Evolutionary conservation across 140 eudicot species (phyloP).

Genomic region (Stevia rebaudiana): DNA sequence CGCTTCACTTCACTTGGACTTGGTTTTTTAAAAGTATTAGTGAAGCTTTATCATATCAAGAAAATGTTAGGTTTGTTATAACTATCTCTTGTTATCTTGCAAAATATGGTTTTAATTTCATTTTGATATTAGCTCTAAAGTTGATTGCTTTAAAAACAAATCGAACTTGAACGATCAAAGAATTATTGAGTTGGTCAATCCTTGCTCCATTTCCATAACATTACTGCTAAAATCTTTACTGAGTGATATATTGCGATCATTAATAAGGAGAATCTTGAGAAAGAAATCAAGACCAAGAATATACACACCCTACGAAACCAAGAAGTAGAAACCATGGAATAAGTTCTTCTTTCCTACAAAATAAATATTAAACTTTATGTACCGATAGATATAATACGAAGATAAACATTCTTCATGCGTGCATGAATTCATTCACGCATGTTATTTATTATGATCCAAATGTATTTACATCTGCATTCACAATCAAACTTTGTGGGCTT

Average conservation of each 20-base stretch:
- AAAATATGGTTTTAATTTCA: no score
- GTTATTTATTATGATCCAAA: background rate
- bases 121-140: no score
- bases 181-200: background rate
- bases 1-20: no score
- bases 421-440: conserved; percentile 5
- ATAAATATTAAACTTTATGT: no score
- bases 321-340: conserved; percentile 31
- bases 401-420: conserved; percentile 6
- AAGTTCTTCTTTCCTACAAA: conserved; percentile 32
- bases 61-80: no score
- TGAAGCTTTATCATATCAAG: no score
- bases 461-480: background rate
- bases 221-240: no score
- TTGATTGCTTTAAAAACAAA: no score
- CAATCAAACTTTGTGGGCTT: background rate
- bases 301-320: conserved; percentile 39
- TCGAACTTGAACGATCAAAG: background rate
- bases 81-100: no score
- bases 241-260: background rate
- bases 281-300: background rate
- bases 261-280: background rate
- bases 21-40: no score
- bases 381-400: no score
- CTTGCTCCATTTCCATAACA: no score